Evolutionary conservation across 2,329 filamentous ascomycete genomes (phyloP).

Genomic region (Pestalotiopsis sp.): DNA sequence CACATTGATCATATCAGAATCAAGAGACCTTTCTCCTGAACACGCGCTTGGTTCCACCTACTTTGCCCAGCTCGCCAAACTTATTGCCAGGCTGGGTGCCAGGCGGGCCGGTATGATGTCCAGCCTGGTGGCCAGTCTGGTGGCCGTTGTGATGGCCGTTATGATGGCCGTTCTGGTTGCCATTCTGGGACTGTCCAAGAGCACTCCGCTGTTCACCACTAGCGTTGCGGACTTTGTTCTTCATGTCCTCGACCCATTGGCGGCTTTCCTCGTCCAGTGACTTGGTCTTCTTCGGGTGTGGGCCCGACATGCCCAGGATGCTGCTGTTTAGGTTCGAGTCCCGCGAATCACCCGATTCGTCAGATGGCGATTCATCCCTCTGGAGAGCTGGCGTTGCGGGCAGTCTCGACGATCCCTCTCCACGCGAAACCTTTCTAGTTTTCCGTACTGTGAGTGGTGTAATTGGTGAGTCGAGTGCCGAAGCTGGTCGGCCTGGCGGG

Average conservation of each 20-base stretch:
- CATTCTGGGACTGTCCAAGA: conserved; percentile 27
- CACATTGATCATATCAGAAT: not conserved
- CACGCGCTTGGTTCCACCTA: conserved; percentile 73
- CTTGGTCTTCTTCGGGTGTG: conserved; percentile 64
- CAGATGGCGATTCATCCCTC: conserved; percentile 48
- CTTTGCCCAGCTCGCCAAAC: conserved; percentile 73
- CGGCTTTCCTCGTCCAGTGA: conserved; percentile 74
- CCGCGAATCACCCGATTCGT: conserved; percentile 46
- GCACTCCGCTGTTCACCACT: conserved; percentile 58
- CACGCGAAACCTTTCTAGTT: conserved; percentile 50
- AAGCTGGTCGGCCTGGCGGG: conserved; percentile 43
- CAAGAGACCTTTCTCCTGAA: conserved; percentile 54
- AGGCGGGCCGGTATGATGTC: no score
- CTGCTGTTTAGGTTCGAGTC: conserved; percentile 58
- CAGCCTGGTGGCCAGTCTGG: no score
- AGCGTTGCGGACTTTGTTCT: conserved; percentile 75
- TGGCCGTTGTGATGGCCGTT: no score
- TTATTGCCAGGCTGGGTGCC: conserved; percentile 27
- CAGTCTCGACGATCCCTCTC: conserved; percentile 33
- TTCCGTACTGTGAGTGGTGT: conserved; percentile 59
- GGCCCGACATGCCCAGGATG: conserved; percentile 71
- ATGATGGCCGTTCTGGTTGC: conserved; percentile 15
- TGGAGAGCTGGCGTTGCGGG: conserved; percentile 47
- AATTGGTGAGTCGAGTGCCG: conserved; percentile 40
- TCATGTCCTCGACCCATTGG: conserved; percentile 82